Evolutionary conservation across 169 alveolate species (phyloP).

Genomic region (Plasmodium malariae): DNA sequence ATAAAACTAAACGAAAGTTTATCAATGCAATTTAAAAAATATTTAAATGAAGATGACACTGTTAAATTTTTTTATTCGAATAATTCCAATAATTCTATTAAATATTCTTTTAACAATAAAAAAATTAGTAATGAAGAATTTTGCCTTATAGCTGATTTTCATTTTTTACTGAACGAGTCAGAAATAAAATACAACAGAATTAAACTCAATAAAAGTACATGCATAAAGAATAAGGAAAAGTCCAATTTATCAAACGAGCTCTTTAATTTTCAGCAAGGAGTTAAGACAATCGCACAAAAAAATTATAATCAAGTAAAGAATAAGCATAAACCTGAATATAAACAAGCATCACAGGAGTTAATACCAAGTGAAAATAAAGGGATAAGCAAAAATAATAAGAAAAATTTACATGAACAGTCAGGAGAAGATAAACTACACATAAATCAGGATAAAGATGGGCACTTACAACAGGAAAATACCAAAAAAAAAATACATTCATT

Average conservation of each 20-base stretch:
- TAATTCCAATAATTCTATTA: conserved; percentile 30
- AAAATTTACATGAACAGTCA: too few species aligned
- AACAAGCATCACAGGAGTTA: neutral
- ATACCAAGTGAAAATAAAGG: neutral
- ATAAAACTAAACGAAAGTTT: conserved; percentile 21
- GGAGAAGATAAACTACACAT: too few species aligned
- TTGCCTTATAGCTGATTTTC: conserved; percentile 28
- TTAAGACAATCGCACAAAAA: neutral
- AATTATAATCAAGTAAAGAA: neutral
- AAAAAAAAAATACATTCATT: too few species aligned
- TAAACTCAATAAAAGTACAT: conserved; percentile 20
- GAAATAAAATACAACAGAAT: conserved; percentile 27
- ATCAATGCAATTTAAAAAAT: conserved; percentile 33
- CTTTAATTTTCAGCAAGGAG: conserved; percentile 14
- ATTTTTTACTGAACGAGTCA: conserved; percentile 12
- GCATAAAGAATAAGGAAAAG: conserved; percentile 17
- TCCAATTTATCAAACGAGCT: conserved; percentile 22
- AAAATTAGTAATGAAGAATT: conserved; percentile 52
- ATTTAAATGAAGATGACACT: conserved; percentile 35
- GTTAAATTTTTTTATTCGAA: conserved; percentile 37
- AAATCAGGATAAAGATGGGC: too few species aligned
- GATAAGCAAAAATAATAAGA: neutral
- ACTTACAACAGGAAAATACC: too few species aligned
- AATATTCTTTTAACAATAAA: conserved; percentile 47
- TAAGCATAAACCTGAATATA: too few species aligned